phyloP scores from a whole-genome alignment of 1,284 basidiomycete genomes.

The Apiotrichum gracile region DNA sequence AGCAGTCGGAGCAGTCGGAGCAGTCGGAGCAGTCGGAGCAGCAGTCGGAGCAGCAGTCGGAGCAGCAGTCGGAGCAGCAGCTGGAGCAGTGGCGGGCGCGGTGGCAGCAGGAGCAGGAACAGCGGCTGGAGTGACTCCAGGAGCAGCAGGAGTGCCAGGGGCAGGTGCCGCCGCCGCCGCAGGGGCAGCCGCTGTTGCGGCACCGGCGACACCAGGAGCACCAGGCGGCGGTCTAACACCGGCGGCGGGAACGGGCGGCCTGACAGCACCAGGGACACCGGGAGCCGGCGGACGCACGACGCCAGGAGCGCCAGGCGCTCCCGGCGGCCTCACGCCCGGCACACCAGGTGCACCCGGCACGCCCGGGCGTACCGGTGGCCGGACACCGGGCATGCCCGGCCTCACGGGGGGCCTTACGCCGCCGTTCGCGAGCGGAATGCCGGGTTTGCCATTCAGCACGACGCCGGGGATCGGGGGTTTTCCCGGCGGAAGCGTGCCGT shows the following conservation, averaged over 20 bases:
- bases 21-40: slow-evolving; percentile 3
- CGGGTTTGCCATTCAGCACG: slow-evolving; percentile 6
- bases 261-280: not conserved
- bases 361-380: not conserved
- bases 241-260: not conserved
- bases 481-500: slow-evolving; percentile 35
- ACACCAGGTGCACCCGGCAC: not conserved
- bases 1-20: not conserved
- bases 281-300: not conserved
- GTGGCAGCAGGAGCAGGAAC: slow-evolving; percentile 5
- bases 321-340: not conserved
- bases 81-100: slow-evolving; percentile 21
- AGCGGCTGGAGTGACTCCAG: not conserved
- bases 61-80: slow-evolving; percentile 17
- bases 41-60: slow-evolving; percentile 15
- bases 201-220: not conserved
- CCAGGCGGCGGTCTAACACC: slow-evolving; percentile 4
- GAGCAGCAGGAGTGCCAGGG: not conserved
- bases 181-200: not conserved
- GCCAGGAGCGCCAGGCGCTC: not conserved
- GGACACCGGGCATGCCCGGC: too few relatives aligned
- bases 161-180: not conserved
- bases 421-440: not conserved
- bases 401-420: not conserved
- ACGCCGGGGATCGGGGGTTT: slow-evolving; percentile 8